These are phyloP conservation scores for Luzula sylvatica DNA, from an alignment of 176 grass and related monocot genomes.

Conservation along the genomic window DNA sequence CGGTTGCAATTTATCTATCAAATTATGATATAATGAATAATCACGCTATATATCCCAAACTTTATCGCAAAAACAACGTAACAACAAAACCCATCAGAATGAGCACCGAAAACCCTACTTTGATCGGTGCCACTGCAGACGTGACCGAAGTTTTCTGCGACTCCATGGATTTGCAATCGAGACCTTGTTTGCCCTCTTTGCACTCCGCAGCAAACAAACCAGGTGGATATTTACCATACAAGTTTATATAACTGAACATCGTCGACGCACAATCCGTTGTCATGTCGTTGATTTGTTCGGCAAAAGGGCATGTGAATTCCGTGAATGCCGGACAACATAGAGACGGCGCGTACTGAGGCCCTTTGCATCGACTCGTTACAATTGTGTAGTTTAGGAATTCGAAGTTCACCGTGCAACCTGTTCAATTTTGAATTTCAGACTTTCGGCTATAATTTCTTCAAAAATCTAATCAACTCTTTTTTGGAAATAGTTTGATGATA, in stretches of 20 bases:
- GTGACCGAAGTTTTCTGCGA: background rate
- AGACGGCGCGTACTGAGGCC: conserved; percentile 32
- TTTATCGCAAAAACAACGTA: conserved; percentile 15
- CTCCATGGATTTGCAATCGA: conserved; percentile 15
- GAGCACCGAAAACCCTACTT: conserved; percentile 14
- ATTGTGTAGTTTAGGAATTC: conserved; percentile 67
- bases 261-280: conserved; percentile 36
- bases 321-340: conserved; percentile 40
- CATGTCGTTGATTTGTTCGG: conserved; percentile 28
- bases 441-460: too few relatives aligned
- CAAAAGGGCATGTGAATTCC: conserved; percentile 60
- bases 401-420: conserved; percentile 53
- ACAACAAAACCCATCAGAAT: conserved; percentile 16
- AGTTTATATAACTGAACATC: conserved; percentile 80
- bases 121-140: conserved; percentile 1
- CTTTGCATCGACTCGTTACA: conserved; percentile 72
- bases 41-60: background rate
- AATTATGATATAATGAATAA: too few relatives aligned
- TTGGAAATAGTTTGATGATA: background rate
- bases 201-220: conserved; percentile 52
- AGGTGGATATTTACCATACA: conserved; percentile 56
- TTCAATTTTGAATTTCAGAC: background rate
- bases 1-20: too few relatives aligned
- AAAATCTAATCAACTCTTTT: too few relatives aligned
- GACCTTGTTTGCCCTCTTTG: conserved; percentile 43